Evolutionary conservation across 2,329 filamentous ascomycete species (phyloP), one percentile per base, ranked within the genome.

Genomic region (Whalleya microplaca): DNA sequence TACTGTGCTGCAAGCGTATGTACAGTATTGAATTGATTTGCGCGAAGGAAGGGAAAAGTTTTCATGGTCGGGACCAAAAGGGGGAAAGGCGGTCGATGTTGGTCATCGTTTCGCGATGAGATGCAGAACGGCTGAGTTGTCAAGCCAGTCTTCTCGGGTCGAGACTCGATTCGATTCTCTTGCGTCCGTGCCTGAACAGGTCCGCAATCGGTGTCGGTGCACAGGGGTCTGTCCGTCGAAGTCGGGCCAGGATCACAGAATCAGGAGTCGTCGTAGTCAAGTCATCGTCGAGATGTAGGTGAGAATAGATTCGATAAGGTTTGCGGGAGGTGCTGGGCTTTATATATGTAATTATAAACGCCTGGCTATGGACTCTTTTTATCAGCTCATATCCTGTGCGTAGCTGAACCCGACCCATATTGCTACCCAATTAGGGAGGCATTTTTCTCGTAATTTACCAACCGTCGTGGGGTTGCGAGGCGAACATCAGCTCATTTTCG

Each of bases 401-500:
- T 37, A 37, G 32, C 32, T 37, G 32, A 37, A n/a, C n/a, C 32
- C 9, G 32, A 37, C 54, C 53, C 56, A 56, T 50, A 55, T 56
- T 61, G 50, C 52, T 53, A 62, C 59, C 56, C 55, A 58, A 62
- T 50, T 42, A 55, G 43, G 46, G 48, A 41, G 40, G 21, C 51
- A 51, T 51, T 59, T n/a, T 53, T 49, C 59, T 60, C 59, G 40
- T 54, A 58, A 54, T 62, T 37, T 45, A 56, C 53, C 52, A 56
- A 48, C 54, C 45, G 48, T 53, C 42, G 44, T 58, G 60, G 60
- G 60, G 56, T 55, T 21, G 40, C 59, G 45, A 55, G 60, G 60
- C 55, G 43, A 61, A 53, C 60, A 63, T 63, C 60, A 60, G 60
- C 57, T 63, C 60, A 63, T 52, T 60, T 62, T 57, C 3, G 6